Conservation (phyloP, 2,329 filamentous ascomycete species). For the Cytospora paraplurivora region DNA sequence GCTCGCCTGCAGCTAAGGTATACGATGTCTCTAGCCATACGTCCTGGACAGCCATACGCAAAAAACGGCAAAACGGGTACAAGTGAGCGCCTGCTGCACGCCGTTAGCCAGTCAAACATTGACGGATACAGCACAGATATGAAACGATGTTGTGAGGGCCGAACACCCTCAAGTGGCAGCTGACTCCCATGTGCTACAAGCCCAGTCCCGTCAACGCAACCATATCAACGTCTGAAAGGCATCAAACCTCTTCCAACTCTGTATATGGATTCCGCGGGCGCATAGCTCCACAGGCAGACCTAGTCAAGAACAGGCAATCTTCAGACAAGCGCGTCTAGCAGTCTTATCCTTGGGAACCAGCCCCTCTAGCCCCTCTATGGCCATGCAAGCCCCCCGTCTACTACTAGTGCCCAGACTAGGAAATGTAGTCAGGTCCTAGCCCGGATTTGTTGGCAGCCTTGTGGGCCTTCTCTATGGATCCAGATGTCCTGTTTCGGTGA, state of each 20-base stretch:
- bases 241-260: background rate
- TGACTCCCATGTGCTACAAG: background rate
- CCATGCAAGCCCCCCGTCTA: no score
- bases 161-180: background rate
- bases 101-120: background rate
- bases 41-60: background rate
- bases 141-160: background rate
- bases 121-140: background rate
- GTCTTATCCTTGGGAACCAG: conserved; percentile 3
- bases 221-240: background rate
- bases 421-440: conserved; percentile 32
- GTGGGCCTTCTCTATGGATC: background rate
- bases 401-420: no score
- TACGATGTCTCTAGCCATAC: background rate
- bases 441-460: background rate
- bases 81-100: background rate
- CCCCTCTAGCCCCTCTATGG: no score
- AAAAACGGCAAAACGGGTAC: background rate
- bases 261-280: background rate
- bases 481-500: background rate
- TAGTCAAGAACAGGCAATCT: background rate
- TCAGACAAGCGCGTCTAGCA: background rate
- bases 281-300: background rate
- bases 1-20: background rate
- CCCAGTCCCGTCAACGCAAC: background rate